These are phyloP conservation scores for Puccinia brachypodii DNA, from an alignment of 1,284 basidiomycete genomes.

Conservation along the genomic window DNA sequence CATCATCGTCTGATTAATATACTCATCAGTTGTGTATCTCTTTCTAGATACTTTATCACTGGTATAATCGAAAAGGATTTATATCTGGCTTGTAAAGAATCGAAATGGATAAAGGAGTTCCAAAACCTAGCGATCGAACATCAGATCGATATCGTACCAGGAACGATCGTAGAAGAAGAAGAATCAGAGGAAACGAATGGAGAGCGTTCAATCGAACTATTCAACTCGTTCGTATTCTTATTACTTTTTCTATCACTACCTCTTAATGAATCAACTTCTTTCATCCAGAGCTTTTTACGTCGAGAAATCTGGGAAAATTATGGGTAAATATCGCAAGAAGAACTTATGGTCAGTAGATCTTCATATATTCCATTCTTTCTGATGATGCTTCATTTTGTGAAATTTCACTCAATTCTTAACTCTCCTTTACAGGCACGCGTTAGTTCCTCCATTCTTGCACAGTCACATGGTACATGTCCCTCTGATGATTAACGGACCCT, in stretches of 20 bases:
- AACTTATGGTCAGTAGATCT: constrained; percentile 40
- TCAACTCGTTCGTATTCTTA: constrained; percentile 21
- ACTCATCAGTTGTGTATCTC: too few relatives aligned
- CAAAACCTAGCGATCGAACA: constrained; percentile 25
- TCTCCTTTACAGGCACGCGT: too few relatives aligned
- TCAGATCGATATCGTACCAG: constrained; percentile 35
- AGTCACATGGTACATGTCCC: too few relatives aligned
- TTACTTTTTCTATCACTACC: neutral
- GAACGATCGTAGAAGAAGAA: constrained; percentile 31
- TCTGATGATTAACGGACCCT: too few relatives aligned
- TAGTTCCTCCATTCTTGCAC: too few relatives aligned
- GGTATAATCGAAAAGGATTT: constrained; percentile 34
- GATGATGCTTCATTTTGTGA: neutral
- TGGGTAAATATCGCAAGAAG: constrained; percentile 32
- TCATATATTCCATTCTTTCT: too few relatives aligned
- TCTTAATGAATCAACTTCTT: neutral
- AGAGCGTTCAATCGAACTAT: neutral
- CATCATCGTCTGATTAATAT: neutral
- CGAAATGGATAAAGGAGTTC: constrained; percentile 23
- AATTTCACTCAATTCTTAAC: neutral
- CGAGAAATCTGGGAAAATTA: constrained; percentile 20
- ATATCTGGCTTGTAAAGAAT: constrained; percentile 17
- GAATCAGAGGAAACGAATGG: neutral
- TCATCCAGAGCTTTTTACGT: constrained; percentile 31
- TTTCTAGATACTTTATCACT: constrained; percentile 36